phyloP scores from a whole-genome alignment of 208 protist genomes.

The Wallacemonas rigidus region DNA sequence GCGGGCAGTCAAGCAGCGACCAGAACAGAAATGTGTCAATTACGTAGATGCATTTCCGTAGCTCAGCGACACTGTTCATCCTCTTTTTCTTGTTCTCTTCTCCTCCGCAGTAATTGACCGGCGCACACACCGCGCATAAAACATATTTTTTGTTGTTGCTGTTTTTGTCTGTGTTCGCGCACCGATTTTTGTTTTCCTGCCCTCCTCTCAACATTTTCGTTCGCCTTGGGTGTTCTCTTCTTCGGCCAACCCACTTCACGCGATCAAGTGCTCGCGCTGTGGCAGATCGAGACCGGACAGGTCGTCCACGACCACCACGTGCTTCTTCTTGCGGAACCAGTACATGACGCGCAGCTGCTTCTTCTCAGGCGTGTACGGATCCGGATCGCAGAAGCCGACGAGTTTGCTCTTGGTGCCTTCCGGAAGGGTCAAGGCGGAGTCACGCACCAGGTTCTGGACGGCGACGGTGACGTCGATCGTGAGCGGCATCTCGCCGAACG shows the following conservation, averaged over 20 bases:
- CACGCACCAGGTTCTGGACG: conserved; percentile 84
- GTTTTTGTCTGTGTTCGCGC: no score
- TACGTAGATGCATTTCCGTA: no score
- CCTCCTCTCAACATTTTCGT: conserved; percentile 1
- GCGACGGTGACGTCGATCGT: conserved; percentile 84
- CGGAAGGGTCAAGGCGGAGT: conserved; percentile 76
- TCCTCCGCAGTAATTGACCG: no score
- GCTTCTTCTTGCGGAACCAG: conserved; percentile 79
- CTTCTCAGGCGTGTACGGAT: conserved; percentile 81
- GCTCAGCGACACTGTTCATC: no score
- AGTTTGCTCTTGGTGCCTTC: conserved; percentile 68
- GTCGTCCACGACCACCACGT: conserved; percentile 69
- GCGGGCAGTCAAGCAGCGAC: no score
- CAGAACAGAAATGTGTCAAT: no score
- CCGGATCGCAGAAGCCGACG: conserved; percentile 85
- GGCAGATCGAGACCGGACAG: conserved; percentile 74
- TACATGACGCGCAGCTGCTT: conserved; percentile 88
- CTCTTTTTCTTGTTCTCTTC: no score
- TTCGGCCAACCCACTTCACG: neutral
- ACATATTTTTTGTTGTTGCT: no score
- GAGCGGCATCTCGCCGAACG: conserved; percentile 45
- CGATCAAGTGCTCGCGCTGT: conserved; percentile 56
- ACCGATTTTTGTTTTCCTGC: no score
- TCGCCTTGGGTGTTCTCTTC: neutral
- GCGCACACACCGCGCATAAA: no score